Percentiles rank a stretch among this genome's conserved stretches.
Evolutionary conservation across 1,139 yeast genomes (phyloP).

Genomic region (Dujonia santamariae): DNA sequence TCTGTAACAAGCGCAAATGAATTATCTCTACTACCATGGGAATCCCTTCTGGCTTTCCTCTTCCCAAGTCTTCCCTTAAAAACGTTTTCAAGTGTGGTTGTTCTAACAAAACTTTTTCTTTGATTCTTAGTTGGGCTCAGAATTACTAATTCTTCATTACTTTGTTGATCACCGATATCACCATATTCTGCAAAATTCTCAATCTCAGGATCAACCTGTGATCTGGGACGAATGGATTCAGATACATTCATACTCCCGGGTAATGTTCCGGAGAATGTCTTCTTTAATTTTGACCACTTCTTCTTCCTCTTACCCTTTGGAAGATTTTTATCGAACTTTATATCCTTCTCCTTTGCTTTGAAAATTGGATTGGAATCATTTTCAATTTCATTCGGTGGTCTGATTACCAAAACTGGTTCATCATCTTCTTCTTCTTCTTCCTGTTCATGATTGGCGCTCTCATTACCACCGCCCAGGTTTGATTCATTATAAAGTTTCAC

Average conservation of each 20-base stretch:
- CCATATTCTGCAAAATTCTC: too few species aligned
- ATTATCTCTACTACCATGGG: slow-evolving; percentile 1
- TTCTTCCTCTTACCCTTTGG: slow-evolving; percentile 9
- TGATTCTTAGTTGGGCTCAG: too few species aligned
- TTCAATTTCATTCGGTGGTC: slow-evolving; percentile 74
- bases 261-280: slow-evolving; percentile 23
- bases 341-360: slow-evolving; percentile 1
- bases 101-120: too few species aligned
- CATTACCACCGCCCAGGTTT: slow-evolving; percentile 7
- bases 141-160: too few species aligned
- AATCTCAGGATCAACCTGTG: too few species aligned
- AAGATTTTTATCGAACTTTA: slow-evolving; percentile 12
- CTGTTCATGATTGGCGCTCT: slow-evolving; percentile 56
- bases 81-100: too few species aligned
- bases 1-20: slow-evolving; percentile 10
- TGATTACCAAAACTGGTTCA: slow-evolving; percentile 80
- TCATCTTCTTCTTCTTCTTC: slow-evolving; percentile 23
- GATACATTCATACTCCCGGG: too few species aligned
- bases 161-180: too few species aligned
- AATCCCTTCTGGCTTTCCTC: too few species aligned
- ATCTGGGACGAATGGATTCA: too few species aligned
- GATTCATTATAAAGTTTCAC: neutral
- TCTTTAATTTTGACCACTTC: slow-evolving; percentile 17
- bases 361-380: slow-evolving; percentile 34
- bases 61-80: too few species aligned